These are phyloP conservation scores for Komagataella pastoris DNA, from an alignment of 805 yeast species.

Conservation along the genomic window DNA sequence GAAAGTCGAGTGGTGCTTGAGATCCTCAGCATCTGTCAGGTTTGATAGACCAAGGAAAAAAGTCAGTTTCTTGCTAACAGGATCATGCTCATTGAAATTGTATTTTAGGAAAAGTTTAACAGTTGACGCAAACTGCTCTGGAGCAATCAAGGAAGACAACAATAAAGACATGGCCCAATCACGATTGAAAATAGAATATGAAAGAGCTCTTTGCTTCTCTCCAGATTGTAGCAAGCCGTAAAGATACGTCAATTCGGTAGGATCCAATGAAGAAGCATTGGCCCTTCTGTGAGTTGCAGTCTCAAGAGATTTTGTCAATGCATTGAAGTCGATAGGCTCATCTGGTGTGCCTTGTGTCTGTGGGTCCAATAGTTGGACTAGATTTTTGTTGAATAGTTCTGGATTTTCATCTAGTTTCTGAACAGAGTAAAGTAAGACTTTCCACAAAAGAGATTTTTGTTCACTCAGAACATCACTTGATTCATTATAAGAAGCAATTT, in stretches of 20 bases:
- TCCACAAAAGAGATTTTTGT: conserved; percentile 15
- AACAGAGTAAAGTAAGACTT: conserved; percentile 10
- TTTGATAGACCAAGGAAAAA: conserved; percentile 15
- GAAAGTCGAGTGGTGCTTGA: background rate
- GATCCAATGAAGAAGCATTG: conserved; percentile 14
- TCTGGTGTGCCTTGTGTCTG: conserved; percentile 16
- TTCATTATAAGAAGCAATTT: conserved; percentile 8
- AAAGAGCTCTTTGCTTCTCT: conserved; percentile 50
- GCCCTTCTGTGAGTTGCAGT: conserved; percentile 6
- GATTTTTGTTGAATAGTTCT: conserved; percentile 16
- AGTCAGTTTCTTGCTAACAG: conserved; percentile 12
- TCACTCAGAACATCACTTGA: conserved; percentile 7
- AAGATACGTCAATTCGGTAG: conserved; percentile 13
- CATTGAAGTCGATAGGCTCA: conserved; percentile 8
- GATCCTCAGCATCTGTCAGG: conserved; percentile 1
- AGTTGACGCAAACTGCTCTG: conserved; percentile 28
- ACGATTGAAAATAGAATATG: conserved; percentile 42
- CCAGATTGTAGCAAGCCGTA: conserved; percentile 41
- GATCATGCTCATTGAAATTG: conserved; percentile 9
- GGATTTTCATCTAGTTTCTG: conserved; percentile 14
- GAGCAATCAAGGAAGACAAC: conserved; percentile 53
- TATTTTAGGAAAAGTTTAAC: conserved; percentile 23
- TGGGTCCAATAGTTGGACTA: conserved; percentile 29
- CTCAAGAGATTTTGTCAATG: conserved; percentile 6
- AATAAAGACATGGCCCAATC: conserved; percentile 74